Conservation (phyloP, 208 protist species). For the Balamuthia mandrillaris region DNA sequence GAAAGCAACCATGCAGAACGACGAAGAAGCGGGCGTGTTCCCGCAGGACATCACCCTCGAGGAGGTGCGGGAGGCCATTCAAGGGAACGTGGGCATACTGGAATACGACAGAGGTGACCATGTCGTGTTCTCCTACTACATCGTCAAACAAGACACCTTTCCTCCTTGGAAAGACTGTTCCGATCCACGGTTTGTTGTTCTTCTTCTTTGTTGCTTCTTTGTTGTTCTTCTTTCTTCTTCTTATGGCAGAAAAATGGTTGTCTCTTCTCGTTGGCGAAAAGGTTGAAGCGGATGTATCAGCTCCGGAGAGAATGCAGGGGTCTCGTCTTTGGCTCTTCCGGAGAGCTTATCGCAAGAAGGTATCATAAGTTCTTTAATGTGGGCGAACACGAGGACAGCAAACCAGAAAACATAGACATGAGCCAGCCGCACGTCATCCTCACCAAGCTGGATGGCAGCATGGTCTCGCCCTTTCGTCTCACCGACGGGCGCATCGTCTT, state of each 20-base stretch:
- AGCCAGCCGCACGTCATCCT: neutral
- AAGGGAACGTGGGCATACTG: neutral
- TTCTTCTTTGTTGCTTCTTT: neutral
- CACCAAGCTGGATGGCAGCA: neutral
- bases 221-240: neutral
- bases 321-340: neutral
- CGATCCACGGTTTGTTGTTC: neutral
- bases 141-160: neutral
- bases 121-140: neutral
- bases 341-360: neutral
- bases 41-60: neutral
- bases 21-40: neutral
- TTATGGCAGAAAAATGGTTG: no score
- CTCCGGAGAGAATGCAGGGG: neutral
- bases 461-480: neutral
- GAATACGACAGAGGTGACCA: constrained; percentile 9
- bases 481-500: neutral
- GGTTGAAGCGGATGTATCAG: neutral
- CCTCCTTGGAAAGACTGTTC: neutral
- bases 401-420: neutral
- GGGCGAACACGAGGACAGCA: neutral
- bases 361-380: constrained; percentile 28
- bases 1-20: no score
- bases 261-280: no score
- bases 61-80: neutral